Conservation (phyloP, 768 basidiomycete species). For the Lentinus brumalis region DNA sequence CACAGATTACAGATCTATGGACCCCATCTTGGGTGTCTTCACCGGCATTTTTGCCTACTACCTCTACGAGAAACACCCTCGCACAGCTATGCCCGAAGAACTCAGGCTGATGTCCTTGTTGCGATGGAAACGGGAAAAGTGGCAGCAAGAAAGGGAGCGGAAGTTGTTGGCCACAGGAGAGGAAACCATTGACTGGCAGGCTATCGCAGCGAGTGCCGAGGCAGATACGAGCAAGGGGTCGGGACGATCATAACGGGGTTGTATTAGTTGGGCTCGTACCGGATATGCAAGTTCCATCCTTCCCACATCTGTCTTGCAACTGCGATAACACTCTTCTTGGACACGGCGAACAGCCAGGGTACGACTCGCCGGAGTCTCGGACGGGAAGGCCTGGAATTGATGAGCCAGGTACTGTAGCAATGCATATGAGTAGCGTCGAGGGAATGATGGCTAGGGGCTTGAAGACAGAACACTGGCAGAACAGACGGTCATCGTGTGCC, state of each 20-base stretch:
- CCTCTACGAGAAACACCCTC: slow-evolving; percentile 79
- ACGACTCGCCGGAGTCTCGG: too few relatives aligned
- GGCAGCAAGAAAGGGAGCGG: slow-evolving; percentile 24
- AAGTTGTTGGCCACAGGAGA: slow-evolving; percentile 13
- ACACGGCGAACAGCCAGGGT: too few relatives aligned
- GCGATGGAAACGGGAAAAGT: slow-evolving; percentile 67
- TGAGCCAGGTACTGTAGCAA: too few relatives aligned
- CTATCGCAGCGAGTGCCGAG: slow-evolving; percentile 17
- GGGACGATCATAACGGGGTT: not conserved
- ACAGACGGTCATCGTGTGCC: too few relatives aligned
- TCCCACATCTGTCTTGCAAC: not conserved
- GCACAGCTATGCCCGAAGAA: slow-evolving; percentile 60
- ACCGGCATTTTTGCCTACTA: slow-evolving; percentile 80
- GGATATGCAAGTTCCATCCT: too few relatives aligned
- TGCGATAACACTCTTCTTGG: not conserved
- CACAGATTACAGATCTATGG: slow-evolving; percentile 50
- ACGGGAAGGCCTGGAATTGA: too few relatives aligned
- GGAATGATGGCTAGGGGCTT: too few relatives aligned
- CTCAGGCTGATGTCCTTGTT: slow-evolving; percentile 57
- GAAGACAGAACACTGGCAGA: too few relatives aligned
- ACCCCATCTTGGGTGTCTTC: slow-evolving; percentile 74
- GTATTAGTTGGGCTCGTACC: not conserved
- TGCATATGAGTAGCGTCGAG: too few relatives aligned
- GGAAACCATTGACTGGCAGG: slow-evolving; percentile 25
- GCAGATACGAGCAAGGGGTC: slow-evolving; percentile 1